phyloP scores from a whole-genome alignment of 108 stramenopile genomes.

The Schizochytrium sp. region DNA sequence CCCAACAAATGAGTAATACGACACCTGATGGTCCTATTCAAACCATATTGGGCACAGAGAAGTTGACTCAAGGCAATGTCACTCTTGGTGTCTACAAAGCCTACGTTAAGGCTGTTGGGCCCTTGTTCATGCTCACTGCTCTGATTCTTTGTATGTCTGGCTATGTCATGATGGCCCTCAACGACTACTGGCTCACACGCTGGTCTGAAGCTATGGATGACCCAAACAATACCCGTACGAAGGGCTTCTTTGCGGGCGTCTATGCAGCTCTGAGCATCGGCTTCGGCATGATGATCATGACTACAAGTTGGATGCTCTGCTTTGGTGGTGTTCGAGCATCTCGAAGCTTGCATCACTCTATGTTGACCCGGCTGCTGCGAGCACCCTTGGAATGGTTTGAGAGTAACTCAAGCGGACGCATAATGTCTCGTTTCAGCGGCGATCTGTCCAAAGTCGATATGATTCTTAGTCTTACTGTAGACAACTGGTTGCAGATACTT shows the following conservation, averaged over 20 bases:
- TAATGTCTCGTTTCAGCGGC: constrained; percentile 80
- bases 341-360: constrained; percentile 81
- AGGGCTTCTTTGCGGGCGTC: not conserved
- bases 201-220: constrained; percentile 39
- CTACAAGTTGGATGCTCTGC: not conserved
- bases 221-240: not conserved
- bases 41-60: constrained; percentile 63
- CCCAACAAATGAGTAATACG: too few relatives aligned
- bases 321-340: constrained; percentile 76
- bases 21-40: too few relatives aligned
- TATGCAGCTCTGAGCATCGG: constrained; percentile 31
- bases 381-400: constrained; percentile 90
- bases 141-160: constrained; percentile 63
- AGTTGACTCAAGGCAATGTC: constrained; percentile 25
- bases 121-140: not conserved
- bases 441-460: constrained; percentile 15
- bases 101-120: constrained; percentile 43
- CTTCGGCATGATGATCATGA: constrained; percentile 63
- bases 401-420: constrained; percentile 89
- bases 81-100: not conserved
- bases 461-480: constrained; percentile 71
- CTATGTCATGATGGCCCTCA: constrained; percentile 63
- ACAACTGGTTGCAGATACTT: constrained; percentile 80
- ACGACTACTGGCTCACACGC: constrained; percentile 46
- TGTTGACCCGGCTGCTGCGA: constrained; percentile 83